phyloP scores from a whole-genome alignment of 1,284 basidiomycete species.

The Acaromyces ingoldii region DNA sequence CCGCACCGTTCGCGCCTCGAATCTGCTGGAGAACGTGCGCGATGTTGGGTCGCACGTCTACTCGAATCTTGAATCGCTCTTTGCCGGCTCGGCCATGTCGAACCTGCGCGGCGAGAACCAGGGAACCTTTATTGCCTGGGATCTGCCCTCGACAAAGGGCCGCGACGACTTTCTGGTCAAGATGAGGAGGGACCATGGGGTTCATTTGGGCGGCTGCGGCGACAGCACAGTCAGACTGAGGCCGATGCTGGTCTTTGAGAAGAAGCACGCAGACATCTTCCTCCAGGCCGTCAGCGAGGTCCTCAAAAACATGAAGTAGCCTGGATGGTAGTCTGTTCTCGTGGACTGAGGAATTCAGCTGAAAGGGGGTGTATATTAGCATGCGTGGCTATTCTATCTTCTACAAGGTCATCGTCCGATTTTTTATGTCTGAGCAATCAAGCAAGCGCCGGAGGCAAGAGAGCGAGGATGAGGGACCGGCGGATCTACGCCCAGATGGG shows the following conservation, averaged over 20 bases:
- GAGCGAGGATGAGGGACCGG: not conserved
- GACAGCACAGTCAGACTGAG: constrained; percentile 55
- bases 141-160: constrained; percentile 50
- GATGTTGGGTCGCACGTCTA: constrained; percentile 52
- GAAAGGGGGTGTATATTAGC: too few relatives aligned
- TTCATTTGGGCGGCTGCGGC: constrained; percentile 54
- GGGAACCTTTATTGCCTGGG: constrained; percentile 58
- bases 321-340: not conserved
- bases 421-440: too few relatives aligned
- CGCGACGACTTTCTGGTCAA: constrained; percentile 55
- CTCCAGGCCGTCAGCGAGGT: constrained; percentile 48
- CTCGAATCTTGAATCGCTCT: constrained; percentile 44
- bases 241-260: constrained; percentile 56
- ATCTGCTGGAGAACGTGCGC: constrained; percentile 52
- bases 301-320: constrained; percentile 29
- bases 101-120: constrained; percentile 55
- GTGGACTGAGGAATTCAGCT: not conserved
- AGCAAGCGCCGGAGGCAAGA: too few relatives aligned
- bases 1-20: constrained; percentile 54
- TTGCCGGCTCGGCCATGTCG: constrained; percentile 33
- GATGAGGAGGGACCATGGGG: constrained; percentile 54
- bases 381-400: too few relatives aligned
- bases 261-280: constrained; percentile 54
- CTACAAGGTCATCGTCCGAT: too few relatives aligned
- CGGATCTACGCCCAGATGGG: constrained; percentile 36